Evolutionary conservation across 768 basidiomycete genomes (phyloP), one percentile per base, ranked within the genome.

Genomic region (Auriculariales sp.): DNA sequence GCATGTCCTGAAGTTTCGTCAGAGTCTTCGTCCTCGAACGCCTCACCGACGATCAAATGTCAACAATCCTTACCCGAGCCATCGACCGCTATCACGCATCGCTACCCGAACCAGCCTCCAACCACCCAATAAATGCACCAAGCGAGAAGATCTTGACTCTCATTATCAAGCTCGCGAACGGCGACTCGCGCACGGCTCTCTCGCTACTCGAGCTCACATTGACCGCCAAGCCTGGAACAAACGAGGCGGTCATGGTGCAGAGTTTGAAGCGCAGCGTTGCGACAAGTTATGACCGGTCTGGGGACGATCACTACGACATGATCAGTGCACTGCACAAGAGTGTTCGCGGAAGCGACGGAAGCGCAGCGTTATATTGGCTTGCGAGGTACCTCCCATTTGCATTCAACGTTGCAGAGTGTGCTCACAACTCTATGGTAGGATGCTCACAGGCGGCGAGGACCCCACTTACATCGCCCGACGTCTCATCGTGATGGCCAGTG

Each of bases 311-410:
- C 51, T 89, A 87, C 58, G 85, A 89, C 61, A 79, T 84, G 77
- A 88, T 87, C 55, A 83, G 79, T 28, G 87, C 83, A 2, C 66
- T 91, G 55, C 88, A 92, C 65, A 92, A 92, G 63, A 78, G 77
- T 51, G 73, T 91, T 29, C 73, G 89, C 29, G 89, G 86, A 6
- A 77, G 78, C 49, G 77, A 89, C 54, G 78, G 77, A 4, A 71
- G 71, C 57, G 89, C 86, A 0, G 88, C 88, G 4, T 66, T 90
- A 69, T 92, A 91, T 61, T 92, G 88, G 86, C 70, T 92, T 19
- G 86, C 87, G 9, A 74, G 69, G 61, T 57, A 30, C 36, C 54
- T 47, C 15, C 19, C n/a, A n/a, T 2, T 34, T 49, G 24, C 17
- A n/a, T 15, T 36, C 2, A n/a, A 7, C 7, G 35, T 9, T 6